phyloP scores from a whole-genome alignment of 495 filamentous ascomycete species.

The Penicillium canariense region DNA sequence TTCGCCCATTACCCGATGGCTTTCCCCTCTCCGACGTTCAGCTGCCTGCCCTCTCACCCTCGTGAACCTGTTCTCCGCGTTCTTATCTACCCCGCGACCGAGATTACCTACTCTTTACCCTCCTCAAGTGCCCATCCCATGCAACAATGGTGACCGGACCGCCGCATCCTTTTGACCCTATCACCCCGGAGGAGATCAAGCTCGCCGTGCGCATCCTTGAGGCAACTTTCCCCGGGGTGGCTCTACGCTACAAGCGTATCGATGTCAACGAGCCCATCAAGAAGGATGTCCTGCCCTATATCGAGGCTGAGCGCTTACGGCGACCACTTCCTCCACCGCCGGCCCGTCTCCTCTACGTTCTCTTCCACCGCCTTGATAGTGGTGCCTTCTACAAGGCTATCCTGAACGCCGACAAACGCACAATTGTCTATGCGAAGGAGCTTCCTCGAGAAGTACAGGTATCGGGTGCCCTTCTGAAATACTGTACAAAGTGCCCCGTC shows the following conservation, averaged over 20 bases:
- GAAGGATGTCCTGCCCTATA: constrained; percentile 40
- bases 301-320: constrained; percentile 39
- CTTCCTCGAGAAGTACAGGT: constrained; percentile 48
- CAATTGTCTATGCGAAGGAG: constrained; percentile 38
- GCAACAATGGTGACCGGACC: constrained; percentile 18
- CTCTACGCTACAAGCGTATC: constrained; percentile 45
- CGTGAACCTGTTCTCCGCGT: not conserved
- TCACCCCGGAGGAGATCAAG: constrained; percentile 43
- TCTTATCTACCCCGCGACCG: not conserved
- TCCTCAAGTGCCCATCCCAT: not conserved
- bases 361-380: constrained; percentile 43
- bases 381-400: constrained; percentile 43
- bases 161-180: constrained; percentile 44
- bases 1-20: not conserved
- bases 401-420: constrained; percentile 42
- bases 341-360: constrained; percentile 37
- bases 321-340: constrained; percentile 34
- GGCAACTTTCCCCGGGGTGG: constrained; percentile 37
- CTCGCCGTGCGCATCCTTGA: constrained; percentile 40
- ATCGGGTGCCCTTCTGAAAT: constrained; percentile 67
- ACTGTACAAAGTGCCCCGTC: constrained; percentile 73
- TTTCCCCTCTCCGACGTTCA: constrained; percentile 3
- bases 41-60: not conserved
- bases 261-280: constrained; percentile 45
- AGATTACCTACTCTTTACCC: not conserved